Evolutionary conservation across 495 filamentous ascomycete genomes (phyloP).

Genomic region (Daldinia vernicosa): DNA sequence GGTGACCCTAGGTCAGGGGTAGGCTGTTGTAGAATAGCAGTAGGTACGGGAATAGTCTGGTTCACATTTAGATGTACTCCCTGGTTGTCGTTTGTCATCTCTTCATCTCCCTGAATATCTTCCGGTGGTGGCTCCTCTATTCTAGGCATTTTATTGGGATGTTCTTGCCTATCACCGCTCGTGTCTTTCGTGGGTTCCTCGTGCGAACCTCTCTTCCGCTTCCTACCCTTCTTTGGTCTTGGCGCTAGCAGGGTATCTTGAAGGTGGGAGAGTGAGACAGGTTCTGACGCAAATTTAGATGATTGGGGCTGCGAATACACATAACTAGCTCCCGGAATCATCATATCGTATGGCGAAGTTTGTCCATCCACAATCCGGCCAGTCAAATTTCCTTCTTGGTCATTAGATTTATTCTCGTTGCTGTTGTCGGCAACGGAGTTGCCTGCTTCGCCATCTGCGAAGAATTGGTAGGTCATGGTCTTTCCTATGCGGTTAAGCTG

Average conservation of each 20-base stretch:
- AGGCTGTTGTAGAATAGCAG: background rate
- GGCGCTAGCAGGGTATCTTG: conserved; percentile 6
- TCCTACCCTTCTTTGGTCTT: conserved; percentile 10
- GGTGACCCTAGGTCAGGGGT: background rate
- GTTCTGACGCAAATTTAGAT: conserved; percentile 20
- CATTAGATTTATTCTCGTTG: background rate
- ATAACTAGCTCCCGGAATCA: background rate
- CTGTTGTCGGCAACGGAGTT: background rate
- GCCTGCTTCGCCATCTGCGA: conserved; percentile 35
- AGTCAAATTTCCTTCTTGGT: background rate
- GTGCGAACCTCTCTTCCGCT: conserved; percentile 13
- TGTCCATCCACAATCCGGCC: background rate
- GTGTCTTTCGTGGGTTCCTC: background rate
- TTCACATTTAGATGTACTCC: background rate
- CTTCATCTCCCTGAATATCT: background rate
- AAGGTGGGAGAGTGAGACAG: conserved; percentile 18
- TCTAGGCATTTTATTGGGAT: conserved; percentile 22
- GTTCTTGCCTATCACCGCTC: background rate
- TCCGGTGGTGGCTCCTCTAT: conserved; percentile 1
- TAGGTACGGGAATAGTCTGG: background rate
- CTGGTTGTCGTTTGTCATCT: background rate
- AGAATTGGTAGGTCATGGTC: conserved; percentile 58
- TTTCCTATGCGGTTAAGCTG: conserved; percentile 53
- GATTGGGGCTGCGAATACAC: conserved; percentile 29
- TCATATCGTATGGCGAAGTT: background rate